These are phyloP conservation scores for Trichoderma gamsii DNA, from an alignment of 495 filamentous ascomycete species.

Conservation along the genomic window DNA sequence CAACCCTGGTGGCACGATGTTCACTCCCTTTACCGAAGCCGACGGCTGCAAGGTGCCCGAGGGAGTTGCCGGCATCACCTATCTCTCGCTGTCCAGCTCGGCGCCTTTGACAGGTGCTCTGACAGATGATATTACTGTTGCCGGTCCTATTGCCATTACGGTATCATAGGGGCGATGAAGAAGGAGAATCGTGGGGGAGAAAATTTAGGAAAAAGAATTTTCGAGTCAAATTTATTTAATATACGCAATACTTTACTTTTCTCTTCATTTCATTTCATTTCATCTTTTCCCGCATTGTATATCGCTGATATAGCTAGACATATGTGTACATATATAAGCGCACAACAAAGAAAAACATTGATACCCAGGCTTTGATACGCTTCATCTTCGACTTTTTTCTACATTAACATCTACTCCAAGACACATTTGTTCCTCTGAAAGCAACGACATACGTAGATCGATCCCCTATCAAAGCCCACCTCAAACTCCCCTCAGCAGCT, in stretches of 20 bases:
- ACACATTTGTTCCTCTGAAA: too few relatives aligned
- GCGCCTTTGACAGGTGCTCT: slow-evolving; percentile 36
- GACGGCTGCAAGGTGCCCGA: slow-evolving; percentile 47
- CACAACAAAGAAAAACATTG: too few relatives aligned
- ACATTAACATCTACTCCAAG: too few relatives aligned
- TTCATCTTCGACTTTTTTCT: too few relatives aligned
- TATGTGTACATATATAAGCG: background rate
- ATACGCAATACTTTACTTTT: background rate
- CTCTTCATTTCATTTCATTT: background rate
- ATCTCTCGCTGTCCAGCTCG: slow-evolving; percentile 46
- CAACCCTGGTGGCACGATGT: slow-evolving; percentile 44
- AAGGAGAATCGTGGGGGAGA: background rate
- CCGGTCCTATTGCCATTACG: slow-evolving; percentile 47
- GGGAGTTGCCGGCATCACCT: slow-evolving; percentile 48
- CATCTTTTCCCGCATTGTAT: background rate
- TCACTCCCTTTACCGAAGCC: slow-evolving; percentile 40
- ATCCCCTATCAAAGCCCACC: too few relatives aligned
- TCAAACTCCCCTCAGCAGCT: background rate
- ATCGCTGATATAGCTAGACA: background rate
- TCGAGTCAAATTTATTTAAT: slow-evolving; percentile 10
- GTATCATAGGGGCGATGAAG: slow-evolving; percentile 33
- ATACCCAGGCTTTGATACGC: too few relatives aligned
- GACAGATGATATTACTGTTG: slow-evolving; percentile 47
- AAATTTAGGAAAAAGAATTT: background rate
- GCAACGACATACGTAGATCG: too few relatives aligned